Conservation (phyloP, 257 asterid species). For the Agastache rugosa region DNA sequence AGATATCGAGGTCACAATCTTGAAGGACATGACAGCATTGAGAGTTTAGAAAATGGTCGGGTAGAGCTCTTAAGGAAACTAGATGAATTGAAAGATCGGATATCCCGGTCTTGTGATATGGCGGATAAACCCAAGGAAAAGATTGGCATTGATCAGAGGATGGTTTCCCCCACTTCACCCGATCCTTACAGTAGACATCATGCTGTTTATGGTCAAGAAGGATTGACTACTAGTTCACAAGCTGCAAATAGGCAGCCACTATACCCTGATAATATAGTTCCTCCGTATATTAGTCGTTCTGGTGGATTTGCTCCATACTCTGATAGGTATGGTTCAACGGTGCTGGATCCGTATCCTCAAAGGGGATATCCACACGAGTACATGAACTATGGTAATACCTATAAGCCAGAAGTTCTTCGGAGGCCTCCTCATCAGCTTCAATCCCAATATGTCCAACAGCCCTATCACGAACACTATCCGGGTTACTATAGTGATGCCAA, state of each 20-base stretch:
- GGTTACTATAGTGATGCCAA: constrained; percentile 54
- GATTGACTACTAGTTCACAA: constrained; percentile 41
- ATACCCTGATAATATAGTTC: constrained; percentile 45
- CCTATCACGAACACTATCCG: constrained; percentile 53
- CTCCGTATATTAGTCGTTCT: constrained; percentile 49
- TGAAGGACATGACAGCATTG: constrained; percentile 59
- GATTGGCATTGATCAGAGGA: constrained; percentile 41
- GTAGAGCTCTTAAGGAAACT: constrained; percentile 83
- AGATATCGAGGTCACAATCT: constrained; percentile 52
- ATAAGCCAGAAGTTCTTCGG: constrained; percentile 55
- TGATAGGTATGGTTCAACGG: constrained; percentile 48
- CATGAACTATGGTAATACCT: constrained; percentile 46
- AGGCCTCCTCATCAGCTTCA: constrained; percentile 55
- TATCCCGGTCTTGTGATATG: constrained; percentile 67
- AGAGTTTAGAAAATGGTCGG: constrained; percentile 68
- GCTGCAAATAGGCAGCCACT: constrained; percentile 51
- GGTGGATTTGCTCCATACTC: constrained; percentile 48
- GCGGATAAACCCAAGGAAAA: constrained; percentile 60
- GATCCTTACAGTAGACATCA: constrained; percentile 57
- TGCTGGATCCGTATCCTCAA: constrained; percentile 55
- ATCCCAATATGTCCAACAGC: constrained; percentile 51
- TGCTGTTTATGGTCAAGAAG: constrained; percentile 49
- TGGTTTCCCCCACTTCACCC: constrained; percentile 45
- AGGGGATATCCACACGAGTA: constrained; percentile 52
- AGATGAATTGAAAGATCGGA: constrained; percentile 76